Percentiles rank a stretch among this genome's conserved stretches.
These are phyloP conservation scores for Tuber microsphaerosporum DNA, from an alignment of 495 filamentous ascomycete genomes.

Conservation along the genomic window DNA sequence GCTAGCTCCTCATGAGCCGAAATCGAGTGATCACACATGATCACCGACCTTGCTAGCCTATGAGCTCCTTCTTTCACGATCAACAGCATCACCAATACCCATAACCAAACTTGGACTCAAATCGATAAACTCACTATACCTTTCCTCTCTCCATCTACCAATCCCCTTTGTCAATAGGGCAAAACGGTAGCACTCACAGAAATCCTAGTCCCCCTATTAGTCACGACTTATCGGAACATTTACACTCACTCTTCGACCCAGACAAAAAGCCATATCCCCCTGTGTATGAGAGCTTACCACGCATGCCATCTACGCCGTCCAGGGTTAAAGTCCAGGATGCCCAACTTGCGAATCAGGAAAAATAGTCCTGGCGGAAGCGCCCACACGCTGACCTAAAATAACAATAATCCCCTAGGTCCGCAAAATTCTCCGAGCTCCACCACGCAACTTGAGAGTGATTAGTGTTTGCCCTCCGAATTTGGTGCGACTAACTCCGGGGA, in stretches of 20 bases:
- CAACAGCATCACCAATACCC: background rate
- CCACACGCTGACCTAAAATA: background rate
- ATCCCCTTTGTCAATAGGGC: background rate
- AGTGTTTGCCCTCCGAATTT: background rate
- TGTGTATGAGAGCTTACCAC: background rate
- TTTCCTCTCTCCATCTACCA: background rate
- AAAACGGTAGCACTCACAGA: background rate
- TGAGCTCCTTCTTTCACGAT: background rate
- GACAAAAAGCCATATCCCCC: background rate
- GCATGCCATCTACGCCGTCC: background rate
- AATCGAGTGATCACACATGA: background rate
- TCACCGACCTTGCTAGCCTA: background rate
- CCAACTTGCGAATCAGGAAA: background rate
- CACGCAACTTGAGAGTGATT: background rate
- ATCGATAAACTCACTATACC: background rate
- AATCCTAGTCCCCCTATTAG: background rate
- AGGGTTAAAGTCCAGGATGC: background rate
- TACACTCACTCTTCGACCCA: background rate
- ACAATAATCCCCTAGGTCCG: background rate
- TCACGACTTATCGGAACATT: background rate
- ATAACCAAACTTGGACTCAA: background rate
- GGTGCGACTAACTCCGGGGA: background rate
- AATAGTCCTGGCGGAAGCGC: background rate
- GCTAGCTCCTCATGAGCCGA: background rate
- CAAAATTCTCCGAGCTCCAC: background rate